Evolutionary conservation across 2,329 filamentous ascomycete species (phyloP).

Genomic region (Fusarium udum): DNA sequence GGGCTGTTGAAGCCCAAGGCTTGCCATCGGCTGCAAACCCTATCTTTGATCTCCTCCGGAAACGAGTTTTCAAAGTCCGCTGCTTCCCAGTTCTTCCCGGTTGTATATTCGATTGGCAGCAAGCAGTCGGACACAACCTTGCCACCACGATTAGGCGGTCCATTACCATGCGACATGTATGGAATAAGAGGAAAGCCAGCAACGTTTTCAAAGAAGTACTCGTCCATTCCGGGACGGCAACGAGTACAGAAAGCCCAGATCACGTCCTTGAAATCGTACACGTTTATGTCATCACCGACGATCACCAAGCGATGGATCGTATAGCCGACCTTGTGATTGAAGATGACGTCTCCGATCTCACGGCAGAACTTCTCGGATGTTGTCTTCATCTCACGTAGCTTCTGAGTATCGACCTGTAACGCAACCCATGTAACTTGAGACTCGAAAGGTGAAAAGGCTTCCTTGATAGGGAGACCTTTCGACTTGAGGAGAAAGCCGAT

Average conservation of each 20-base stretch:
- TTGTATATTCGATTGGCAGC: constrained; percentile 54
- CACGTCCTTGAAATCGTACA: constrained; percentile 56
- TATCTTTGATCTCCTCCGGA: constrained; percentile 39
- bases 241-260: constrained; percentile 60
- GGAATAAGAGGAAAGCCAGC: constrained; percentile 56
- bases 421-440: constrained; percentile 59
- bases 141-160: constrained; percentile 47
- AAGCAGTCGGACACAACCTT: constrained; percentile 58
- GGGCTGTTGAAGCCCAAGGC: not conserved
- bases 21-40: not conserved
- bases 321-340: constrained; percentile 38
- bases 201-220: constrained; percentile 55
- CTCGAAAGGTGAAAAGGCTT: constrained; percentile 57
- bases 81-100: constrained; percentile 43
- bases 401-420: constrained; percentile 65
- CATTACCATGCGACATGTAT: constrained; percentile 56
- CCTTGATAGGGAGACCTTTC: constrained; percentile 53
- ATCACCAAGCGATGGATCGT: constrained; percentile 59
- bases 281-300: constrained; percentile 59
- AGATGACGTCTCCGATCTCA: constrained; percentile 11
- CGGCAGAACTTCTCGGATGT: constrained; percentile 14
- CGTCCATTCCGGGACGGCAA: constrained; percentile 56
- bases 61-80: constrained; percentile 48
- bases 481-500: constrained; percentile 2
- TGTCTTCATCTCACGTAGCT: constrained; percentile 55